Conservation (phyloP, 768 basidiomycete species). For the Coprinellus micaceus region DNA sequence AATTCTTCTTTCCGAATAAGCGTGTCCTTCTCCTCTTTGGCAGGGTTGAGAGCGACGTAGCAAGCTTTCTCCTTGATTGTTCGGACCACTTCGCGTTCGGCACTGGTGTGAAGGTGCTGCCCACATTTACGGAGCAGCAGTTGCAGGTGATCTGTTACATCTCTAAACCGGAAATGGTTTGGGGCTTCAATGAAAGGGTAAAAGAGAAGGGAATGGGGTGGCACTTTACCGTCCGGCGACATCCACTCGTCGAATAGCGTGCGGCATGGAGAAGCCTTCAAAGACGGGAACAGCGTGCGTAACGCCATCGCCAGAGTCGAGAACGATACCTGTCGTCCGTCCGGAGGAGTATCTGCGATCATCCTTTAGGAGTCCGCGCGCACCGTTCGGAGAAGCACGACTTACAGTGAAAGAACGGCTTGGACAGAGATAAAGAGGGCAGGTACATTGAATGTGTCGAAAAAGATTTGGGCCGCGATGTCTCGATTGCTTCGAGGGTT, state of each 20-base stretch:
- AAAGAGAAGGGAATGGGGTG: neutral
- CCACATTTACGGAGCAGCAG: slow-evolving; percentile 91
- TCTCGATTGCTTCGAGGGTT: slow-evolving; percentile 97
- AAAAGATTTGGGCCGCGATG: slow-evolving; percentile 96
- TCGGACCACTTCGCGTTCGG: slow-evolving; percentile 94
- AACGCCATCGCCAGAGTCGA: slow-evolving; percentile 98
- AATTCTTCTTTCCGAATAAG: slow-evolving; percentile 81
- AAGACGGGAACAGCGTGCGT: slow-evolving; percentile 99
- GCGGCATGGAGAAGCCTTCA: slow-evolving; percentile 99
- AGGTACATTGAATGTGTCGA: slow-evolving; percentile 99
- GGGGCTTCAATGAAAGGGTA: slow-evolving; percentile 7
- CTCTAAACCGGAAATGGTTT: slow-evolving; percentile 48
- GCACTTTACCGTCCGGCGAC: slow-evolving; percentile 81
- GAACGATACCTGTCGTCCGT: slow-evolving; percentile 96
- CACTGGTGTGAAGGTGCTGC: slow-evolving; percentile 92
- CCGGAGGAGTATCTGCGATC: slow-evolving; percentile 88
- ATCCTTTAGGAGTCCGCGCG: slow-evolving; percentile 11
- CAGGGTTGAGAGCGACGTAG: slow-evolving; percentile 88
- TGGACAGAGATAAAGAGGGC: slow-evolving; percentile 96
- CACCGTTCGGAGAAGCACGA: neutral
- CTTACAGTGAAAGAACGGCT: slow-evolving; percentile 92
- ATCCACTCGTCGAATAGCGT: slow-evolving; percentile 94
- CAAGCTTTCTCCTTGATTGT: slow-evolving; percentile 99
- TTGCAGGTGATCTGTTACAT: slow-evolving; percentile 96
- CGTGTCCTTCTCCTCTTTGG: slow-evolving; percentile 93